A percentile compares a stretch with the other conserved stretches of the same genome.
phyloP scores from a whole-genome alignment of 1,284 basidiomycete species.

The Pterula multifida region DNA sequence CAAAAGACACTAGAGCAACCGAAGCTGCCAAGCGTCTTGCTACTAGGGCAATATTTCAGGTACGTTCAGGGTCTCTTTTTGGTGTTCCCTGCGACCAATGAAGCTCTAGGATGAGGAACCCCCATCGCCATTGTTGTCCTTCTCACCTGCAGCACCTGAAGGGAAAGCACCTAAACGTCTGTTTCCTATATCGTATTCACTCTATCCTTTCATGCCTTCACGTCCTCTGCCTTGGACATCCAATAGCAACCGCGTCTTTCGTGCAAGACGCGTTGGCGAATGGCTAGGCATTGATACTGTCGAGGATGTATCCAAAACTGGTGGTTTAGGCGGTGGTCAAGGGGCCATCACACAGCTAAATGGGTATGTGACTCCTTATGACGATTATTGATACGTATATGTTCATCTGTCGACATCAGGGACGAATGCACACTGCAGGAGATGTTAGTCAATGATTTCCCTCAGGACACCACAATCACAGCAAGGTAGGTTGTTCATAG shows the following conservation, averaged over 20 bases:
- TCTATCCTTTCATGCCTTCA: conserved; percentile 26
- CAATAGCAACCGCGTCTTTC: conserved; percentile 19
- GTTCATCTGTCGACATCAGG: neutral
- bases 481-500: neutral
- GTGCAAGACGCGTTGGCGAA: conserved; percentile 24
- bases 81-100: neutral
- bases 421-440: neutral
- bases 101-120: neutral
- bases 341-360: conserved; percentile 7
- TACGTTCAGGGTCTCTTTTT: too few relatives aligned
- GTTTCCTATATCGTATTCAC: conserved; percentile 15
- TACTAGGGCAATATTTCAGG: neutral
- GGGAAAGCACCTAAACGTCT: neutral
- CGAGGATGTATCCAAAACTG: conserved; percentile 13
- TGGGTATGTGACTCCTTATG: neutral
- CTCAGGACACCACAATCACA: neutral
- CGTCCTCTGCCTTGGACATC: conserved; percentile 23
- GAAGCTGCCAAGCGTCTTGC: neutral
- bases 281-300: conserved; percentile 18
- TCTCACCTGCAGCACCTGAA: neutral
- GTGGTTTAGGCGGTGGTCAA: conserved; percentile 13
- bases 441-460: neutral
- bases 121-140: neutral
- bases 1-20: neutral
- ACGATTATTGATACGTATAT: too few relatives aligned